Evolutionary conservation across 352 stramenopile genomes (phyloP), one percentile per base, ranked within the genome.

Genomic region (Pythium plurisporium): DNA sequence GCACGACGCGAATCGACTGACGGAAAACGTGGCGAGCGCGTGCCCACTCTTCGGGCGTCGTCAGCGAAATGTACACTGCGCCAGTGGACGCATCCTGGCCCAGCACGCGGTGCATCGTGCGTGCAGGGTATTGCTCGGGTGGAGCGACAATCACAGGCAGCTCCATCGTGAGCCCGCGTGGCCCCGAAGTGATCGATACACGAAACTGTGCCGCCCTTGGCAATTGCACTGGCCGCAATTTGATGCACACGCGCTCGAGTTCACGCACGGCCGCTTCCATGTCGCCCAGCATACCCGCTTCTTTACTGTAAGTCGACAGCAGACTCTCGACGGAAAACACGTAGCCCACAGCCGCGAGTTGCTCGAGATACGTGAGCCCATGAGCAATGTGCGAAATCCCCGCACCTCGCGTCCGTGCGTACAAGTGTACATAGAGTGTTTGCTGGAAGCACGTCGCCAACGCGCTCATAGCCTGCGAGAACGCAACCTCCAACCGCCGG

Each of bases 401-500:
- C 25, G 25, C 55, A 9, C 62, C n/a, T n/a, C n/a, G n/a, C n/a
- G n/a, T n/a, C n/a, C n/a, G 20, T 36, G 87, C 64, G 51, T 91
- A 72, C 8, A 87, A 74, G 50, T 94, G 81, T 10, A 89, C 74
- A 48, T 87, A 94, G 11, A 92, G 62, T 7, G 85, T 89, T 69
- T 93, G 82, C 71, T 92, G 82, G 41, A 94, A 92, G 45, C 81
- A 92, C 17, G 85, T 92, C 37, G 90, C 85, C 20, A 94, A 69
- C 8, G 85, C 79, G 43, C 78, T 89, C 72, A 94, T 82, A 2
- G 82, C 66, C 57, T 94, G 82, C 38, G 70, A 90, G 50, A 93
- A 91, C n/a, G 79, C 75, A 11, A 94, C 80, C 41, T 94, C 85
- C 6, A 94, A 70, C 9, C 85, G 81, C 22, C 83, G 79, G 55